Evolutionary conservation across 805 yeast species (phyloP).

Genomic region (Candida khao-thaluensis): DNA sequence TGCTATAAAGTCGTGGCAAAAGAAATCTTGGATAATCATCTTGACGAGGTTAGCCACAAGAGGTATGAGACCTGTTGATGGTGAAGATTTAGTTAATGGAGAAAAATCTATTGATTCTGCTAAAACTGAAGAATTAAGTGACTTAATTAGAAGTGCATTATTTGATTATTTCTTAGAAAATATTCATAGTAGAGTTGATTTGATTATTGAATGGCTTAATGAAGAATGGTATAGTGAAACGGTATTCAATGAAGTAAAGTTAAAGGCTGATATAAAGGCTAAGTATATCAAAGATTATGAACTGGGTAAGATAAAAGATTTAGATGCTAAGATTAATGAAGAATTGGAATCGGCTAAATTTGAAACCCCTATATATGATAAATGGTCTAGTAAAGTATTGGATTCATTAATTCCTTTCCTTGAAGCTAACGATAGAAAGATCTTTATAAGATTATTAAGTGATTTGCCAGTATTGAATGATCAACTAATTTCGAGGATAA

Average conservation of each 20-base stretch:
- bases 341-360: conserved; percentile 19
- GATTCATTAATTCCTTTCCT: conserved; percentile 82
- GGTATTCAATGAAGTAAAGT: conserved; percentile 34
- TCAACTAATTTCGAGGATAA: conserved; percentile 60
- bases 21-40: conserved; percentile 73
- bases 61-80: conserved; percentile 51
- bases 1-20: conserved; percentile 51
- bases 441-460: conserved; percentile 77
- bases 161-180: conserved; percentile 72
- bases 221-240: conserved; percentile 86
- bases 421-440: conserved; percentile 76
- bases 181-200: conserved; percentile 67
- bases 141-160: conserved; percentile 65
- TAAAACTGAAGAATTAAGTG: conserved; percentile 45
- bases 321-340: conserved; percentile 19
- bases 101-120: conserved; percentile 23
- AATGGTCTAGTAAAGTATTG: conserved; percentile 69
- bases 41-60: conserved; percentile 79
- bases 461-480: conserved; percentile 79
- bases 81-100: conserved; percentile 15
- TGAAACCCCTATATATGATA: conserved; percentile 53
- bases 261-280: conserved; percentile 20
- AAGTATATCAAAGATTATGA: conserved; percentile 20
- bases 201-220: conserved; percentile 86
- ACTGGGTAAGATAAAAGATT: conserved; percentile 19